Conservation (phyloP, 2,329 filamentous ascomycete species). For the Cercospora sp. region DNA sequence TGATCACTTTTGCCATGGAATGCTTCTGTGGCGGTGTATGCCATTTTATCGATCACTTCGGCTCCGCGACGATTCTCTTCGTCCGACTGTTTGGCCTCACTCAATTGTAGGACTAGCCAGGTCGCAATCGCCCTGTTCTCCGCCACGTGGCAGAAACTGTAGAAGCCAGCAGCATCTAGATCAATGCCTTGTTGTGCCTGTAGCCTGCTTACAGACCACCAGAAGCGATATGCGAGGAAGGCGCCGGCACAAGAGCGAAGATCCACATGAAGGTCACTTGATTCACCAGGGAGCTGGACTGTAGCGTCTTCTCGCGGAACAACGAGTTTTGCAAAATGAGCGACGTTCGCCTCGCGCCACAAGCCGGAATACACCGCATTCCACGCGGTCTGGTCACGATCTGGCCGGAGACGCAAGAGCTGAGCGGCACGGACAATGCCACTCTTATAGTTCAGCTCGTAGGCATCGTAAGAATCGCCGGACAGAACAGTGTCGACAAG, state of each 20-base stretch:
- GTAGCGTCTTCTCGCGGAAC: background rate
- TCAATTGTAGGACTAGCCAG: constrained; percentile 20
- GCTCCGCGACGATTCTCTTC: background rate
- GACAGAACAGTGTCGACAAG: constrained; percentile 11
- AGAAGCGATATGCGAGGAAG: constrained; percentile 29
- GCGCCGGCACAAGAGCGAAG: constrained; percentile 16
- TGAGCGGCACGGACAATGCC: constrained; percentile 33
- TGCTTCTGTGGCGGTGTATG: background rate
- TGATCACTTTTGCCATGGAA: background rate
- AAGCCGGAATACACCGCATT: constrained; percentile 35
- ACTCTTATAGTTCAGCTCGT: constrained; percentile 9
- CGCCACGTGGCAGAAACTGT: constrained; percentile 37
- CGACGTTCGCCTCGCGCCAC: constrained; percentile 22
- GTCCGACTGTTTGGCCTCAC: background rate
- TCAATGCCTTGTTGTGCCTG: constrained; percentile 32
- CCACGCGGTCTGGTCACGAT: constrained; percentile 21
- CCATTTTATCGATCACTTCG: background rate
- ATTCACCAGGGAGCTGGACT: background rate
- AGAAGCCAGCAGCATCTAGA: constrained; percentile 36
- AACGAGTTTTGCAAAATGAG: constrained; percentile 1
- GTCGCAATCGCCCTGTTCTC: constrained; percentile 36
- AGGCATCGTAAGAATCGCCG: background rate
- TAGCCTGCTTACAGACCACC: constrained; percentile 19
- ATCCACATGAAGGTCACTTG: background rate
- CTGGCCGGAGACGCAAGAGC: constrained; percentile 28